Evolutionary conservation across 768 basidiomycete species (phyloP).

Genomic region (Panaeolus cyanescens): DNA sequence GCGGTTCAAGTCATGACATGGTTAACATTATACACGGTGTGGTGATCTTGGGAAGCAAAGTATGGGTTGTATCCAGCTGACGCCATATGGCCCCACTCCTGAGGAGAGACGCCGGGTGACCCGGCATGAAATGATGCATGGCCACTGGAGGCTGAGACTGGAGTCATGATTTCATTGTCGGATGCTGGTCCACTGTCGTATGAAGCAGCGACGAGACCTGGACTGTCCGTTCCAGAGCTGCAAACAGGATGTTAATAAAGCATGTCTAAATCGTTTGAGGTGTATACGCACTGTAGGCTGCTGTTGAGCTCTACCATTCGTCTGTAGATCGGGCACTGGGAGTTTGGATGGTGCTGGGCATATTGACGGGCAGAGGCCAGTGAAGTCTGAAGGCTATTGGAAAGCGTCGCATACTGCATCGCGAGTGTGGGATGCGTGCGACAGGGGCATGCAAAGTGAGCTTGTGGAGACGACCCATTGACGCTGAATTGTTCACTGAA

Average conservation of each 20-base stretch:
- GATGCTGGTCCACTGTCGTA: conserved; percentile 63
- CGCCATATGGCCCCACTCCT: conserved; percentile 64
- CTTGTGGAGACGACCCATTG: conserved; percentile 33
- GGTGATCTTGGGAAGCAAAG: conserved; percentile 63
- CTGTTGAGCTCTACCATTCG: conserved; percentile 62
- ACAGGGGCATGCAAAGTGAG: conserved; percentile 54
- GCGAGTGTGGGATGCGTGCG: conserved; percentile 61
- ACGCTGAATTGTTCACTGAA: conserved; percentile 39
- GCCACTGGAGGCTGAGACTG: conserved; percentile 52
- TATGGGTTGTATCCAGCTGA: conserved; percentile 65
- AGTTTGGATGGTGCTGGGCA: conserved; percentile 54
- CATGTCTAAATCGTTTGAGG: background rate
- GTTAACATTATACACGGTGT: conserved; percentile 49
- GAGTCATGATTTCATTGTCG: conserved; percentile 64
- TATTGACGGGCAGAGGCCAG: conserved; percentile 61
- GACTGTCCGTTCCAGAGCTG: conserved; percentile 50
- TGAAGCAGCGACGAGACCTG: conserved; percentile 45
- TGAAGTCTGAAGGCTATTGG: conserved; percentile 63
- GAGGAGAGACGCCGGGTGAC: conserved; percentile 53
- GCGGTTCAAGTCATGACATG: conserved; percentile 54
- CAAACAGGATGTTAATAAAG: conserved; percentile 10
- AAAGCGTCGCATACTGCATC: conserved; percentile 60
- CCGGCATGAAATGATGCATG: conserved; percentile 46
- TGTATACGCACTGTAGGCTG: conserved; percentile 62
- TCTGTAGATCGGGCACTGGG: conserved; percentile 56